Percentiles rank a stretch among this genome's conserved stretches.
phyloP scores from a whole-genome alignment of 306 rosid species.

The Oemleria cerasiformis region DNA sequence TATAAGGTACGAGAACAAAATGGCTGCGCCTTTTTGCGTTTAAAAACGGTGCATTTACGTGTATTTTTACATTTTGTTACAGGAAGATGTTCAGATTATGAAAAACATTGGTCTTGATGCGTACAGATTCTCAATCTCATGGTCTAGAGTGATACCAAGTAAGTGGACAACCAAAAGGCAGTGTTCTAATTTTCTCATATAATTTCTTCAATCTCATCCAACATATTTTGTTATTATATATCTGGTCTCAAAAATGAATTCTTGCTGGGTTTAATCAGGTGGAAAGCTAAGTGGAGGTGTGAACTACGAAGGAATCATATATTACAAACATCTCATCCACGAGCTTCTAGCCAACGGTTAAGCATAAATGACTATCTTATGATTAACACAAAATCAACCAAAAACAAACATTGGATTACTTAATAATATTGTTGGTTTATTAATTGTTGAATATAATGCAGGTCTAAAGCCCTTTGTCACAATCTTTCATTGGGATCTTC shows the following conservation, averaged over 20 bases:
- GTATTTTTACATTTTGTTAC: background rate
- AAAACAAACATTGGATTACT: too few relatives aligned
- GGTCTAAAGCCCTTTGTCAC: conserved; percentile 16
- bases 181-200: background rate
- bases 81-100: conserved; percentile 16
- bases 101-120: conserved; percentile 10
- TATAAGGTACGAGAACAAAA: conserved; percentile 10
- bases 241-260: background rate
- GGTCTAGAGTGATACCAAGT: conserved; percentile 19
- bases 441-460: background rate
- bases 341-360: conserved; percentile 37
- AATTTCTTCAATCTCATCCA: background rate
- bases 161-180: too few relatives aligned
- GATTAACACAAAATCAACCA: background rate
- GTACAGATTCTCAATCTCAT: conserved; percentile 18
- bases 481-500: conserved; percentile 17
- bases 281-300: conserved; percentile 45
- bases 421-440: background rate
- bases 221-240: background rate
- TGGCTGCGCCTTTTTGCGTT: too few relatives aligned
- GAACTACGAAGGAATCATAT: conserved; percentile 42
- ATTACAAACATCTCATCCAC: conserved; percentile 37
- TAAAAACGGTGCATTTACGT: too few relatives aligned
- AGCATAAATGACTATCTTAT: background rate
- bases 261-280: conserved; percentile 16